Evolutionary conservation across 176 grass and related monocot species (phyloP).

Genomic region (Alopecurus myosuroides): DNA sequence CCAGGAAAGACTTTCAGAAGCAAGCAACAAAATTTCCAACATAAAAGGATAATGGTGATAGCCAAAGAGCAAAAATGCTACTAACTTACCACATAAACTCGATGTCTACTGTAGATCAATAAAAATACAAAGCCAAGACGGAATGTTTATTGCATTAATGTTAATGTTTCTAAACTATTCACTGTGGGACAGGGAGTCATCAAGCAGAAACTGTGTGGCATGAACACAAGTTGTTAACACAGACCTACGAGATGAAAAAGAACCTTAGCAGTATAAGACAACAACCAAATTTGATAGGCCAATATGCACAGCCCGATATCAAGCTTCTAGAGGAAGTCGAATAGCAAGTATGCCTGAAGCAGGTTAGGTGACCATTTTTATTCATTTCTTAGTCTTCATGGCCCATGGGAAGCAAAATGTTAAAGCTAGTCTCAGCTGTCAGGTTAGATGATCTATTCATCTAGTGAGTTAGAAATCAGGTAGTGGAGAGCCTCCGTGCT

Average conservation of each 20-base stretch:
- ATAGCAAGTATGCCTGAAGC: background rate
- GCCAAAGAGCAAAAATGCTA: constrained; percentile 1
- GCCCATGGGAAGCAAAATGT: background rate
- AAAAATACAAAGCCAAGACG: background rate
- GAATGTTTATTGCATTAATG: background rate
- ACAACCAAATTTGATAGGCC: constrained; percentile 2
- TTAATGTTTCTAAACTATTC: constrained; percentile 15
- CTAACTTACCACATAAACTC: background rate
- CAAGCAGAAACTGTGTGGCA: background rate
- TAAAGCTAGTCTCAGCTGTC: background rate
- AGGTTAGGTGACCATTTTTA: background rate
- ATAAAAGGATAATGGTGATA: constrained; percentile 13
- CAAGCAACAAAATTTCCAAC: background rate
- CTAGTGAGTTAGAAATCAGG: background rate
- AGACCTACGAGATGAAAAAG: background rate
- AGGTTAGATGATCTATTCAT: background rate
- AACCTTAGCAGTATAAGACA: background rate
- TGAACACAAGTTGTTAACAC: background rate
- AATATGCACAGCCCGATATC: background rate
- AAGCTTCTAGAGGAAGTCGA: background rate
- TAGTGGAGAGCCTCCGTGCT: background rate
- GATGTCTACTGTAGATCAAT: background rate
- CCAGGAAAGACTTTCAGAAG: constrained; percentile 21
- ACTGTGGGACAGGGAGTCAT: background rate
- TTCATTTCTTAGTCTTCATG: background rate